A percentile compares a stretch with the other conserved stretches of the same genome.
These are phyloP conservation scores for Sparassis latifolia DNA, from an alignment of 1,284 basidiomycete species.

Conservation along the genomic window DNA sequence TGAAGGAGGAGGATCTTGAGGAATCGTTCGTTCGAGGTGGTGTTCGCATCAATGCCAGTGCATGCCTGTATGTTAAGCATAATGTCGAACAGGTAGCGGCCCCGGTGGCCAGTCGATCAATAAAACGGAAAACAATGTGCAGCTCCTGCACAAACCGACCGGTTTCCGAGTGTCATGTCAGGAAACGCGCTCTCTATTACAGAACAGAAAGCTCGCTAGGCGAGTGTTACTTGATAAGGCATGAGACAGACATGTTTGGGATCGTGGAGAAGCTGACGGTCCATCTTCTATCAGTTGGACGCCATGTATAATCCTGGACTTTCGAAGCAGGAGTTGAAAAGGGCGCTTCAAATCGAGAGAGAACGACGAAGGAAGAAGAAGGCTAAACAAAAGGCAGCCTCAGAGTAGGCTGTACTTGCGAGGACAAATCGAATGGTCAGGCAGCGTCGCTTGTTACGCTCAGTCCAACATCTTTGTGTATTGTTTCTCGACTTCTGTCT, in stretches of 20 bases:
- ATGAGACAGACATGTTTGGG: conserved; percentile 13
- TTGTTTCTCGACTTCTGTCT: too few relatives aligned
- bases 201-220: conserved; percentile 68
- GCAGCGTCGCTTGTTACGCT: too few relatives aligned
- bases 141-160: conserved; percentile 72
- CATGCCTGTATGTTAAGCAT: conserved; percentile 2
- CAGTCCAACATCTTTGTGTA: too few relatives aligned
- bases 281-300: conserved; percentile 47
- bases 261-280: too few relatives aligned
- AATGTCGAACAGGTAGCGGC: conserved; percentile 53
- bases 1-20: conserved; percentile 67
- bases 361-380: conserved; percentile 66
- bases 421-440: too few relatives aligned
- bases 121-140: conserved; percentile 81
- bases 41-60: conserved; percentile 13
- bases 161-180: conserved; percentile 74
- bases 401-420: neutral
- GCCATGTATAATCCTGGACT: conserved; percentile 65
- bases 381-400: conserved; percentile 28
- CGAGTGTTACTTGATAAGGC: conserved; percentile 65
- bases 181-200: conserved; percentile 66
- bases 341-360: conserved; percentile 65
- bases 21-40: conserved; percentile 74
- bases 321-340: conserved; percentile 59
- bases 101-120: conserved; percentile 84